phyloP scores from a whole-genome alignment of 202 grass and related monocot species.

The Panicum hallii region DNA sequence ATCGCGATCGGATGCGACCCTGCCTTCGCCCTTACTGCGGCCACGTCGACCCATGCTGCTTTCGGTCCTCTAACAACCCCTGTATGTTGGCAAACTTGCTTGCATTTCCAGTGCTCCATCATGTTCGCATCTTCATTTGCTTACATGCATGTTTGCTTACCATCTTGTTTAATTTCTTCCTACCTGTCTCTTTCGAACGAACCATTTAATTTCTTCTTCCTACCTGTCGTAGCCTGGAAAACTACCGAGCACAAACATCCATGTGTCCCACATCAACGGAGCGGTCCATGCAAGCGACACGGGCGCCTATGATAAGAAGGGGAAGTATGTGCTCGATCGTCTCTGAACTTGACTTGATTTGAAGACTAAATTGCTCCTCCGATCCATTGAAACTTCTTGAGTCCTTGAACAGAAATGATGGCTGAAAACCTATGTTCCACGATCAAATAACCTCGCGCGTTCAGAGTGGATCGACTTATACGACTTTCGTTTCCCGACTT shows the following conservation, averaged over 20 bases:
- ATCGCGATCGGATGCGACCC: background rate
- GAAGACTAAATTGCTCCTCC: too few relatives aligned
- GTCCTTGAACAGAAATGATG: background rate
- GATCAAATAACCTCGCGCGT: background rate
- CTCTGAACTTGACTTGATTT: too few relatives aligned
- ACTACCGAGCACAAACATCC: background rate
- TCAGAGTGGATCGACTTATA: background rate
- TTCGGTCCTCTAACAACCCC: slow-evolving; percentile 12
- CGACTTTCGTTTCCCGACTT: background rate
- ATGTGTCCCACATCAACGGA: slow-evolving; percentile 15
- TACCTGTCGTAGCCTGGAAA: background rate
- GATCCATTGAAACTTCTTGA: background rate
- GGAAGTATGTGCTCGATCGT: background rate
- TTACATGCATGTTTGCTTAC: background rate
- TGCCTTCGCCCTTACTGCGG: background rate
- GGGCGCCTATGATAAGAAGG: background rate
- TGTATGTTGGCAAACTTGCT: background rate
- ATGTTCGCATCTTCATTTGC: too few relatives aligned
- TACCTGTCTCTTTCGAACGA: too few relatives aligned
- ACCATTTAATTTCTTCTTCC: too few relatives aligned
- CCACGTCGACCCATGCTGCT: background rate
- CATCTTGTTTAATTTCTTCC: background rate
- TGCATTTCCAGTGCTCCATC: background rate
- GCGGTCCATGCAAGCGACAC: slow-evolving; percentile 5
- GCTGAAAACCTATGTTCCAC: background rate